phyloP scores from a whole-genome alignment of 1,284 basidiomycete genomes.

The Sporisorium graminicola region DNA sequence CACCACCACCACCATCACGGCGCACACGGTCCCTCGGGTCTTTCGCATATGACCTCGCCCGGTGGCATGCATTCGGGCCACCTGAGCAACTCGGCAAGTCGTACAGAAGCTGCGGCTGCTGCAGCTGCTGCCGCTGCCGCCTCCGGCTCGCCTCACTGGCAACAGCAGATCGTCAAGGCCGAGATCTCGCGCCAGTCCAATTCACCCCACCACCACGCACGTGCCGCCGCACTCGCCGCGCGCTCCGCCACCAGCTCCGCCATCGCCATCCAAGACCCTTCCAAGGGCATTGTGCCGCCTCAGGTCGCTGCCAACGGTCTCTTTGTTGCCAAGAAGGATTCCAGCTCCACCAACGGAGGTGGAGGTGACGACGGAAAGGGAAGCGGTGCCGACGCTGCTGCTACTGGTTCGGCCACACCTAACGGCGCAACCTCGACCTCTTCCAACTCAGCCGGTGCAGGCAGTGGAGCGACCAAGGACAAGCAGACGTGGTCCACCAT shows the following conservation, averaged over 20 bases:
- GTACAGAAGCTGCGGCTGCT: slow-evolving; percentile 33
- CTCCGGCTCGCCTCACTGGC: slow-evolving; percentile 62
- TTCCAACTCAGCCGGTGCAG: not conserved
- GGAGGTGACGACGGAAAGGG: slow-evolving; percentile 39
- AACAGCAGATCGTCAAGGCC: slow-evolving; percentile 66
- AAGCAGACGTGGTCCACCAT: slow-evolving; percentile 81
- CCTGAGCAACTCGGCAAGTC: slow-evolving; percentile 33
- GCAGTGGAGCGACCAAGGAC: slow-evolving; percentile 20
- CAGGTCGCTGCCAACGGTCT: slow-evolving; percentile 70
- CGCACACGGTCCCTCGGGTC: slow-evolving; percentile 51
- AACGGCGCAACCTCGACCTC: slow-evolving; percentile 26
- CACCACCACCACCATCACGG: slow-evolving; percentile 55
- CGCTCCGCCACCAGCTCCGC: slow-evolving; percentile 72
- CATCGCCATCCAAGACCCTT: slow-evolving; percentile 71
- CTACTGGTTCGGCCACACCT: slow-evolving; percentile 19
- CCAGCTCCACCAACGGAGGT: slow-evolving; percentile 39
- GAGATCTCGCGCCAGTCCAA: slow-evolving; percentile 73
- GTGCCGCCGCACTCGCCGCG: slow-evolving; percentile 74
- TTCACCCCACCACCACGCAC: slow-evolving; percentile 74
- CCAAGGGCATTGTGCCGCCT: slow-evolving; percentile 69
- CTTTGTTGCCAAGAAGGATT: slow-evolving; percentile 65
- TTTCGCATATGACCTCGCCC: slow-evolving; percentile 56
- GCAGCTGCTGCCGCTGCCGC: slow-evolving; percentile 42
- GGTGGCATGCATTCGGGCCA: slow-evolving; percentile 52
- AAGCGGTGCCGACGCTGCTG: slow-evolving; percentile 25